Evolutionary conservation across 1,139 yeast species (phyloP), one percentile per base, ranked within the genome.

Genomic region (Debaryomycetaceae sp.): DNA sequence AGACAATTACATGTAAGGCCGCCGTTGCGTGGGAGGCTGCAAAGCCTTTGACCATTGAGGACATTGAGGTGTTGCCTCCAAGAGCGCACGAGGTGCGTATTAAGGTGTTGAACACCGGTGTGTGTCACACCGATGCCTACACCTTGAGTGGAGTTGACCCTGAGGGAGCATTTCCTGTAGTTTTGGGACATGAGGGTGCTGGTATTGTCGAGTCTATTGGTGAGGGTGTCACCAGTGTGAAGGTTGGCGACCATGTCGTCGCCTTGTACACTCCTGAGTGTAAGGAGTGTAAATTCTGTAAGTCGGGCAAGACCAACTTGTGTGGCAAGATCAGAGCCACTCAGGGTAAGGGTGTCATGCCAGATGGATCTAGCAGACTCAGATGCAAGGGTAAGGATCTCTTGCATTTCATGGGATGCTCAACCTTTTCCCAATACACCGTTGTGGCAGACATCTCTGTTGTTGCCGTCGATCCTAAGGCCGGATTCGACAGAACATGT

Each of bases 371-470:
- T 40, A 68, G 86, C 39, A 83, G 99, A 67, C 90, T 93, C 76
- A 81, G 79, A 55, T 78, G 84, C 59, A 84, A 87, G 62, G 98
- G 98, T 55, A 78, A 91, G 72, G 80, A 83, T 41, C 68, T 93
- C 49, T 76, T 84, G 55, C 98, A 93, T 67, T 93, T 88, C 66
- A 93, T 93, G 99, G 99, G 99, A 43, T 87, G 96, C 68, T 91
- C 98, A 37, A 88, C 97, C 34, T 93, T 93, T 68, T 84, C 97
- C 37, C 96, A 93, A 73, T 93, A 93, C 70, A 93, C 99, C 13
- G 99, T 93, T 48, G 96, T 93, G 39, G 96, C 98, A 40, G 99
- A 93, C 64, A 93, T 93, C 50, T 89, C 97, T n/a, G 90, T 91
- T 34, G 99, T 91, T 46, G 95, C 96, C 14, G 90, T 93, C 51